Evolutionary conservation across 441 rosid species (phyloP), one percentile per base, ranked within the genome.

Genomic region (Populus hybrid): DNA sequence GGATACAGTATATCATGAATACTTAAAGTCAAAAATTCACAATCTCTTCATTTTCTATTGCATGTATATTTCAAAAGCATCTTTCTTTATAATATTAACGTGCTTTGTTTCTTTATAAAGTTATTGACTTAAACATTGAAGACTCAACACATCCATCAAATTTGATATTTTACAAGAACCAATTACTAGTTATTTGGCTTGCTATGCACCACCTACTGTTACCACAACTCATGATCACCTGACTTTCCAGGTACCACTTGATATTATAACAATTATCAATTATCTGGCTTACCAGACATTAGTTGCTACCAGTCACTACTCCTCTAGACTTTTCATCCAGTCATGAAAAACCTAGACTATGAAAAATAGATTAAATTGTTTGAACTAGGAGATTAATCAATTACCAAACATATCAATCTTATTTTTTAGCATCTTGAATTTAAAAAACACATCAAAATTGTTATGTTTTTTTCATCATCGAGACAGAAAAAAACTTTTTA

Each of bases 141-240:
- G 1, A 34, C 1, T 34, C 1, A 1, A 34, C 0, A 1, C 1
- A 0, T 34, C 0, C 0, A 34, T 34, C 2, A 34, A 34, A 34
- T 34, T 6, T 6, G 0, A 34, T 1, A 0, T 34, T 34, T 34
- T 34, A 0, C 0, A 1, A 0, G 1, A 1, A 34, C 0, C 0
- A 34, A 0, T 0, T 34, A 6, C 1, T 0, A 0, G 1, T 34
- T 5, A 34, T 8, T 1, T 34, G 8, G 0, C 8, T 34, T 34
- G 36, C 1, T 1, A 34, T 1, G 7, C 0, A 34, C 8, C 1
- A 34, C 0, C 0, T 34, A 1, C 8, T 34, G 6, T 1, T 32
- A 5, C 6, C 0, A 32, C 6, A 5, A 5, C 8, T 34, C 8
- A 5, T 1, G 1, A 0, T 34, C 1, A 34, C 35, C 1, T 34